Conservation (phyloP, 1,284 basidiomycete species). For the Moniliophthora roreri region DNA sequence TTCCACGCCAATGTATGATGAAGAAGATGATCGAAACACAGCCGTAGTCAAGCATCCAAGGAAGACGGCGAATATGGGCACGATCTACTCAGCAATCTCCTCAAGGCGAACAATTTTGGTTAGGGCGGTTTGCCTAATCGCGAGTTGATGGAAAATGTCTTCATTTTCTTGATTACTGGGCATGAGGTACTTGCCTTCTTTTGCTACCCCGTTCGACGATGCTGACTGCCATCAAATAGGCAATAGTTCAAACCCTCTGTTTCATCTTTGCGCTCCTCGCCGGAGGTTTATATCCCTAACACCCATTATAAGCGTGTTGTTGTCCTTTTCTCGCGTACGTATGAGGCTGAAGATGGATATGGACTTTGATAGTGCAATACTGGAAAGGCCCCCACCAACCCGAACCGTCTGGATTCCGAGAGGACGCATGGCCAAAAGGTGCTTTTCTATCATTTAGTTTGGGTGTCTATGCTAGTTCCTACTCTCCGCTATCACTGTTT, state of each 20-base stretch:
- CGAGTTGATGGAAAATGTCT: background rate
- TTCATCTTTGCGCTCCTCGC: constrained; percentile 36
- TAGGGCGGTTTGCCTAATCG: background rate
- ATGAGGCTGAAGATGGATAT: too few relatives aligned
- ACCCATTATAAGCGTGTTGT: constrained; percentile 1
- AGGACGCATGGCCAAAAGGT: background rate
- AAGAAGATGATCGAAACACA: background rate
- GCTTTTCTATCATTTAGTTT: constrained; percentile 1
- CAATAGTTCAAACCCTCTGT: constrained; percentile 34
- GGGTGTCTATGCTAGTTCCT: background rate
- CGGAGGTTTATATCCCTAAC: background rate
- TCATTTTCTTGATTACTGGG: background rate
- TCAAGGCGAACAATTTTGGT: background rate
- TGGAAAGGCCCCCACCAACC: background rate
- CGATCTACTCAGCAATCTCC: background rate
- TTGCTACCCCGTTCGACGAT: too few relatives aligned
- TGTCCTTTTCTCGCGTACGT: background rate
- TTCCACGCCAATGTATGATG: too few relatives aligned
- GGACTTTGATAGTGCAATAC: background rate
- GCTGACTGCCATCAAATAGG: too few relatives aligned
- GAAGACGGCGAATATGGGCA: background rate
- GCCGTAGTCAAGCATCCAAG: background rate
- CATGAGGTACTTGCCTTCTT: constrained; percentile 5
- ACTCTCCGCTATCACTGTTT: too few relatives aligned
- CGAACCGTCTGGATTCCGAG: background rate